phyloP scores from a whole-genome alignment of 768 basidiomycete species.

The Collybia sordida region DNA sequence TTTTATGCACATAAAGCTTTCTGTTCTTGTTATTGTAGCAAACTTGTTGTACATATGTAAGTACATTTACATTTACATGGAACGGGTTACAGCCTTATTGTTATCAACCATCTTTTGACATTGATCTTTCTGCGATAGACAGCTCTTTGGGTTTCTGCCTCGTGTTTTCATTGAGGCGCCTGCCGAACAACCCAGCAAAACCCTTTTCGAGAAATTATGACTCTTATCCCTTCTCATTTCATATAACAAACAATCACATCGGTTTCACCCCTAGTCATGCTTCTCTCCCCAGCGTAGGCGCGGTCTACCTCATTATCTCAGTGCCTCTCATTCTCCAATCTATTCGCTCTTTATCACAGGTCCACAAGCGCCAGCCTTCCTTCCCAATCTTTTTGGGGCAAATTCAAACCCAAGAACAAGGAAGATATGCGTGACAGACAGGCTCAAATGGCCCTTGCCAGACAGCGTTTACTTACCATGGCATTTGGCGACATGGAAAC shows the following conservation, averaged over 20 bases:
- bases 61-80: neutral
- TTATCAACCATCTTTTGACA: slow-evolving; percentile 8
- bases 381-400: slow-evolving; percentile 57
- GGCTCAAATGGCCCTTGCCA: slow-evolving; percentile 65
- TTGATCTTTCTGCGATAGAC: slow-evolving; percentile 19
- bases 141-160: slow-evolving; percentile 38
- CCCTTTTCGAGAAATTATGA: slow-evolving; percentile 23
- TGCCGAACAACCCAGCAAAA: slow-evolving; percentile 15
- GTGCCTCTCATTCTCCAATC: slow-evolving; percentile 27
- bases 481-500: slow-evolving; percentile 88
- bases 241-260: slow-evolving; percentile 12
- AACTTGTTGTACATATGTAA: neutral
- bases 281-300: slow-evolving; percentile 78
- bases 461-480: slow-evolving; percentile 78
- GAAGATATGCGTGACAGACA: slow-evolving; percentile 59
- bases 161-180: slow-evolving; percentile 55
- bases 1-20: too few species aligned
- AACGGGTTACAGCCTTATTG: neutral
- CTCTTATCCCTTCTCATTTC: slow-evolving; percentile 22
- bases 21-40: neutral
- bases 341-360: slow-evolving; percentile 46
- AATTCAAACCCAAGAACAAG: slow-evolving; percentile 73
- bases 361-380: slow-evolving; percentile 64
- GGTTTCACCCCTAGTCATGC: slow-evolving; percentile 47
- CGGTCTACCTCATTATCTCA: slow-evolving; percentile 23